Evolutionary conservation across 768 basidiomycete species (phyloP), one percentile per base, ranked within the genome.

Genomic region (Coprinopsis marcescibilis): DNA sequence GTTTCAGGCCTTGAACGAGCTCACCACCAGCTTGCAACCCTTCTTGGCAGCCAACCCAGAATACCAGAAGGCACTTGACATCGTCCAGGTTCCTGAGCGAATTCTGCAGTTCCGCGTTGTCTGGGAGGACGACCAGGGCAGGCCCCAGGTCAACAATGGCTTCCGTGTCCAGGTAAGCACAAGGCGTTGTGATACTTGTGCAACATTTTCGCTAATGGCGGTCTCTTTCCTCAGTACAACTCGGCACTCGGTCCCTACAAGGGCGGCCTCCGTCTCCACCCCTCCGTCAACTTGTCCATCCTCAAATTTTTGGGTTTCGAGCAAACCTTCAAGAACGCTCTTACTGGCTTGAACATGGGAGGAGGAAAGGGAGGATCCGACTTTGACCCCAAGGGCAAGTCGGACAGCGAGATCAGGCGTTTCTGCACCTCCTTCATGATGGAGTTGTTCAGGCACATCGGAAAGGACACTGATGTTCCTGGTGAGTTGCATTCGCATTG

Each of bases 241-340:
- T 85, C 83, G 37, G 82, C 81, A 21, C 73, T 88, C 24, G 85
- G 85, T 45, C 85, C 85, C 34, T 85, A 85, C 74, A 83, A 85
- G 64, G 85, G 85, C 52, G 84, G 84, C 64, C 78, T 86, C 55
- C 80, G 85, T 53, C 75, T 88, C 43, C 84, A 86, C 71, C 83
- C 83, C 51, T 77, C 80, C 43, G 85, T 88, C 67, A 86, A 85
- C 70, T 75, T 88, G 30, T 83, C 81, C 56, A 85, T 88, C 69
- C 76, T 88, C 65, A 88, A 88, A 62, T 88, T 88, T 80, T 76
- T 88, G 53, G 85, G 84, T 36, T 84, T 85, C 65, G 85, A 88
- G 66, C 85, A 88, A 64, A 80, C 76, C 51, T 85, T 85, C 77
- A 85, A 85, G 67, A 85, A 88, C 65, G 85, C 85, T 29, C 72